Base-by-base conservation (phyloP, 164 flowering plant genomes). In the Annona squamosa region DNA sequence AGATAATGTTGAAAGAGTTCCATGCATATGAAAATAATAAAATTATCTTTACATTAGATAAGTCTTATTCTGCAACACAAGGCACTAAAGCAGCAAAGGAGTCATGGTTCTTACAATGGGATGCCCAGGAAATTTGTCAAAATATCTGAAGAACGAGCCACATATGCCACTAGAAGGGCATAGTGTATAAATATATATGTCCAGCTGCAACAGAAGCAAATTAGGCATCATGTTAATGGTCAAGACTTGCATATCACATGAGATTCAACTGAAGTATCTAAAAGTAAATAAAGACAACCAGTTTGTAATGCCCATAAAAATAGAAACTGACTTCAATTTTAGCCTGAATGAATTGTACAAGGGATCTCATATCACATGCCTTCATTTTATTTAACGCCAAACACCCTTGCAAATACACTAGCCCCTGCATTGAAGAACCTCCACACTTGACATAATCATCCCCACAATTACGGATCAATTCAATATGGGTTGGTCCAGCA, bases 71-170 rank as follows among this genome's bases (percentile, higher is more conserved):
- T 46, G 56, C 47, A 6, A 68, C 5, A 42, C 57, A 67, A 41
- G 43, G 37, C 37, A 26, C 37, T 17, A 18, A 47, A 71, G 62
- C 63, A 41, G 12, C 65, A 69, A 70, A 68, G 61, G 80, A 79
- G 63, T 56, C 68, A 71, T 42, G 45, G 57, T 74, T 69, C 94
- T 65, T 94, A 94, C 98, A 83, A 61, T 72, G 97, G 97, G 80
- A 92, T 88, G 79, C 90, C 86, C 68, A 91, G 88, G 83, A 84
- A 86, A 74, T 79, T 90, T 65, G 97, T 80, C 87, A 94, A 78
- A 73, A 94, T 94, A 76, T 91, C 97, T 70, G 97, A 92, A 69
- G 98, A 94, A 68, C 98, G 98, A 72, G 97, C 95, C 74, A 90
- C 89, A 73, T 94, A 94, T 7, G 97, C 98, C 76, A 94, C 91